Evolutionary conservation across 306 rosid species (phyloP), one percentile per base, ranked within the genome.

Genomic region (Carpinus viminea): DNA sequence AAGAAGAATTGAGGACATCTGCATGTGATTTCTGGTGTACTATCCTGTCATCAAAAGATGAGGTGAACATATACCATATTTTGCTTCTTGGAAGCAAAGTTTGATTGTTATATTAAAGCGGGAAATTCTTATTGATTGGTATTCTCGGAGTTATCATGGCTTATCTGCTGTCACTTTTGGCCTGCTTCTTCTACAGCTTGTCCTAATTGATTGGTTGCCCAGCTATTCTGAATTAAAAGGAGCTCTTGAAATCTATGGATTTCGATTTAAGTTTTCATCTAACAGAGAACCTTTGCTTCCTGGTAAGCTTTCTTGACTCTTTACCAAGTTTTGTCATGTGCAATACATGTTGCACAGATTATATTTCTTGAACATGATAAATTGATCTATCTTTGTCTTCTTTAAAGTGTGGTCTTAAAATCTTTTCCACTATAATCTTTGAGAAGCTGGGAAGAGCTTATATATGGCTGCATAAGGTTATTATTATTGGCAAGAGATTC

Each of bases 221-320:
- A 77, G 69, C 89, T 91, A 86, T 82, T 68, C 78, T 68, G 90
- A 92, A 68, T 82, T 94, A 72, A 84, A 90, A 86, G 80, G 76
- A 76, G 98, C 98, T 79, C 91, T 95, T 81, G 92, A 90, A 76
- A 81, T 50, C 69, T 92, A 89, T 51, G 98, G 97, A 71, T 95
- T 86, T 80, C 84, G 81, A 80, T 91, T 76, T 75, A 81, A 81
- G 31, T 84, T 86, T 85, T 89, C 90, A 54, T 73, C 87, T 70
- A 80, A 70, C 57, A 62, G 28, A 7, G 92, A 82, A 43, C 73
- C 77, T 78, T 45, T 59, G 54, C 68, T 60, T 79, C 55, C 74
- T 81, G 79, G 98, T 92, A 82, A 82, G 84, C 79, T 50, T 46
- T 68, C 62, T 76, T 70, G 34, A 68, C 54, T 70, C 11, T 36